phyloP scores from a whole-genome alignment of 345 rosid genomes.

The Passiflora organensis region DNA sequence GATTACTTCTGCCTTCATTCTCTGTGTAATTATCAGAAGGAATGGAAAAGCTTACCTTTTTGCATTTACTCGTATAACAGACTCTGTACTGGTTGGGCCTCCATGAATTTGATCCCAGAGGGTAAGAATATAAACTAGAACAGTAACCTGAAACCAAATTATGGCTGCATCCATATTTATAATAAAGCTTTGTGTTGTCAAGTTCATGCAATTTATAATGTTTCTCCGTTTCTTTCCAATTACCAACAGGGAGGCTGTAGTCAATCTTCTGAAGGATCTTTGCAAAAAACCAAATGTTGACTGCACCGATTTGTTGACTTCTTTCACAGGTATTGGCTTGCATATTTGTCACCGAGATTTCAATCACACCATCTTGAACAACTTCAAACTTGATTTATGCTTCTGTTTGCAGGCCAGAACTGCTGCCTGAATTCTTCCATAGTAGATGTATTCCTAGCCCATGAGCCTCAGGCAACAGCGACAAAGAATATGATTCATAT shows the following conservation, averaged over 20 bases:
- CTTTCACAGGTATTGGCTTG: slow-evolving; percentile 38
- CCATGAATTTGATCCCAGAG: slow-evolving; percentile 35
- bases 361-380: neutral
- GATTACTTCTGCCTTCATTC: neutral
- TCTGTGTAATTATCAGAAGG: neutral
- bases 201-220: neutral
- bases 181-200: neutral
- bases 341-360: neutral
- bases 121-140: slow-evolving; percentile 18
- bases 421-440: slow-evolving; percentile 50
- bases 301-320: slow-evolving; percentile 38
- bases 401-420: slow-evolving; percentile 35
- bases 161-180: neutral
- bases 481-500: slow-evolving; percentile 58
- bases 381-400: too few relatives aligned
- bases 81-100: slow-evolving; percentile 31
- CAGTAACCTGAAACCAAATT: too few relatives aligned
- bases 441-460: slow-evolving; percentile 33
- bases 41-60: slow-evolving; percentile 1
- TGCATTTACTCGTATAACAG: slow-evolving; percentile 24
- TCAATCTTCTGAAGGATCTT: slow-evolving; percentile 27
- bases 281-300: slow-evolving; percentile 36
- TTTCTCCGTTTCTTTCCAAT: neutral
- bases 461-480: slow-evolving; percentile 49
- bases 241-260: slow-evolving; percentile 30